Evolutionary conservation across 345 rosid species (phyloP).

Genomic region (Hibiscus tridactylites): DNA sequence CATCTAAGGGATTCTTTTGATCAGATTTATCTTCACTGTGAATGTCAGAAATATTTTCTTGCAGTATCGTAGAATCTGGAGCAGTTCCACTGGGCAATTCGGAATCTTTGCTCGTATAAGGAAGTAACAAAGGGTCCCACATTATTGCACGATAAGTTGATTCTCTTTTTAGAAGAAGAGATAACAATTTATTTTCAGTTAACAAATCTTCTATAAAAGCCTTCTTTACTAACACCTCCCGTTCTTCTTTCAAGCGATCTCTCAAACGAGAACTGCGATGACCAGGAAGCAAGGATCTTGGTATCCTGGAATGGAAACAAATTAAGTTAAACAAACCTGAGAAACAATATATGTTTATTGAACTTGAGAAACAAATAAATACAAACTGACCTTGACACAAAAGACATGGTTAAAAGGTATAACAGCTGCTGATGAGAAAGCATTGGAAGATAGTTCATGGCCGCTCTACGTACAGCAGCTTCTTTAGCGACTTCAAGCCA

Average conservation of each 20-base stretch:
- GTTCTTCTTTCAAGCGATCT: constrained; percentile 85
- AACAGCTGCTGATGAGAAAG: constrained; percentile 96
- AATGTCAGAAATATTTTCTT: constrained; percentile 23
- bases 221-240: constrained; percentile 80
- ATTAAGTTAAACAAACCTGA: constrained; percentile 12
- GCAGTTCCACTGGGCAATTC: constrained; percentile 25
- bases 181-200: constrained; percentile 53
- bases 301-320: constrained; percentile 57
- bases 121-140: constrained; percentile 85
- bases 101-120: constrained; percentile 44
- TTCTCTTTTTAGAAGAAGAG: constrained; percentile 47
- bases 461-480: constrained; percentile 98
- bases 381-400: constrained; percentile 66
- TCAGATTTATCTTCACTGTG: constrained; percentile 29
- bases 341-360: background rate
- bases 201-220: constrained; percentile 86
- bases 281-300: constrained; percentile 88
- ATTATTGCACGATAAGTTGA: constrained; percentile 39
- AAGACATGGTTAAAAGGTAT: constrained; percentile 99
- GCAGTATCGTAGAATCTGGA: constrained; percentile 20
- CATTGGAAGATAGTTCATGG: constrained; percentile 99
- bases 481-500: constrained; percentile 96
- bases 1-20: constrained; percentile 49
- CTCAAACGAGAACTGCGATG: constrained; percentile 92
- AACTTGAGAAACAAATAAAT: background rate